phyloP scores from a whole-genome alignment of 2,329 filamentous ascomycete genomes.

The Alternaria infectoria region DNA sequence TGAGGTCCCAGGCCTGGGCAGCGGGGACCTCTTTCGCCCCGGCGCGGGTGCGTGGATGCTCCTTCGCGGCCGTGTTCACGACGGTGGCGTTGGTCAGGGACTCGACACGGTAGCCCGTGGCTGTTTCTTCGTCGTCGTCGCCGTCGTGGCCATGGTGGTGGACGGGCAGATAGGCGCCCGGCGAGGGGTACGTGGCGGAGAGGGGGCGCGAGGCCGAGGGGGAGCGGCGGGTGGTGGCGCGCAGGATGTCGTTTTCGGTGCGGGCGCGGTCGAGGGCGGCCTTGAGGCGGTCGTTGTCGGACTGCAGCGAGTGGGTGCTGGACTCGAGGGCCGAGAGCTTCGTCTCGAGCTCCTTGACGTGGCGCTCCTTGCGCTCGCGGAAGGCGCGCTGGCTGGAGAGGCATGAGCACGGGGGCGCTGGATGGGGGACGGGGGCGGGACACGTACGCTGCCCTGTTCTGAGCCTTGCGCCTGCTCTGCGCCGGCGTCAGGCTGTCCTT shows the following conservation, averaged over 20 bases:
- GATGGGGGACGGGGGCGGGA: neutral
- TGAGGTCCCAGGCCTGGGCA: conserved; percentile 80
- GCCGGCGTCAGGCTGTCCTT: conserved; percentile 55
- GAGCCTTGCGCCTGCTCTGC: conserved; percentile 68
- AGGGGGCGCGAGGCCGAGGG: conserved; percentile 51
- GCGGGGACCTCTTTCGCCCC: conserved; percentile 41
- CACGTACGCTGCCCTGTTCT: conserved; percentile 75
- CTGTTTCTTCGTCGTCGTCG: conserved; percentile 16
- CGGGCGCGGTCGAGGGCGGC: conserved; percentile 81
- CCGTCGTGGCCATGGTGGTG: conserved; percentile 24
- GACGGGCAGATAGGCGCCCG: conserved; percentile 34
- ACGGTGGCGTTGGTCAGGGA: conserved; percentile 37
- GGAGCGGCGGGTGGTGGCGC: conserved; percentile 69
- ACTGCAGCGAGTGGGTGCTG: conserved; percentile 72
- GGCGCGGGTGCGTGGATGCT: conserved; percentile 30
- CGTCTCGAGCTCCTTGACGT: conserved; percentile 89
- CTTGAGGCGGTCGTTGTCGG: conserved; percentile 87
- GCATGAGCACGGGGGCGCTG: neutral
- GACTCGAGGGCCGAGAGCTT: conserved; percentile 81
- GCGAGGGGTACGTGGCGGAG: conserved; percentile 50
- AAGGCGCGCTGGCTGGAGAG: conserved; percentile 86
- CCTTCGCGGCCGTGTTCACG: conserved; percentile 37
- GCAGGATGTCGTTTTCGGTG: conserved; percentile 92
- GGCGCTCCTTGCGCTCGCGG: conserved; percentile 91
- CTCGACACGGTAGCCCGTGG: conserved; percentile 40